Evolutionary conservation across 257 asterid species (phyloP).

Genomic region (Phtheirospermum japonicum): DNA sequence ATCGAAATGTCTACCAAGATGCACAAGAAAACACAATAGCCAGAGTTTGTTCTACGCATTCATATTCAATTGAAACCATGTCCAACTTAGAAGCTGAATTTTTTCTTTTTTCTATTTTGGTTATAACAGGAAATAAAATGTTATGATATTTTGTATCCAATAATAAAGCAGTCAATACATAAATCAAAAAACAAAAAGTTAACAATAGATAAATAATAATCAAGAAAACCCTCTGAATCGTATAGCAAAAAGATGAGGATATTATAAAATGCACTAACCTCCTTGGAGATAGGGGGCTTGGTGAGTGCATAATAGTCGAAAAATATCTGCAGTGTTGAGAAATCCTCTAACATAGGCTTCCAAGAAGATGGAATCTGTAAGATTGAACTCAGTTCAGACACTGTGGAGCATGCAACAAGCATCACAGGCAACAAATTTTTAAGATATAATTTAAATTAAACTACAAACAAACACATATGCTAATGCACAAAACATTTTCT

Average conservation of each 20-base stretch:
- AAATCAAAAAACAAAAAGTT: conserved; percentile 7
- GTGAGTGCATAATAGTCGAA: conserved; percentile 85
- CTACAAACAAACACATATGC: conserved; percentile 1
- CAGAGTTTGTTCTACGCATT: conserved; percentile 6
- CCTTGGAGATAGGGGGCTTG: conserved; percentile 84
- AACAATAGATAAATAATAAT: background rate
- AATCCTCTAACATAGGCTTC: conserved; percentile 84
- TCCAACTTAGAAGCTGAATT: background rate
- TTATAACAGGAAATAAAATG: background rate
- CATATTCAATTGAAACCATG: conserved; percentile 9
- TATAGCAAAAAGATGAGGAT: conserved; percentile 19
- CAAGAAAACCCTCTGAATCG: conserved; percentile 8
- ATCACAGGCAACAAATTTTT: conserved; percentile 14
- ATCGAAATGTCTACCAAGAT: conserved; percentile 9
- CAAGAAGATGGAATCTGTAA: conserved; percentile 86
- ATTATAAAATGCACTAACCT: conserved; percentile 50
- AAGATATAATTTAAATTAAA: background rate
- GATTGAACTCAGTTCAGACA: conserved; percentile 24
- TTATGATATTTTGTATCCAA: conserved; percentile 5
- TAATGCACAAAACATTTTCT: conserved; percentile 4
- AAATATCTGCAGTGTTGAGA: conserved; percentile 79
- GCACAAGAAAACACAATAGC: background rate
- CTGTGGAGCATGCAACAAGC: conserved; percentile 23
- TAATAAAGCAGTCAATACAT: conserved; percentile 16
- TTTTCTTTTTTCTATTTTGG: background rate